phyloP scores from a whole-genome alignment of 2,329 filamentous ascomycete genomes.

The Fusarium tanahbumbuense region DNA sequence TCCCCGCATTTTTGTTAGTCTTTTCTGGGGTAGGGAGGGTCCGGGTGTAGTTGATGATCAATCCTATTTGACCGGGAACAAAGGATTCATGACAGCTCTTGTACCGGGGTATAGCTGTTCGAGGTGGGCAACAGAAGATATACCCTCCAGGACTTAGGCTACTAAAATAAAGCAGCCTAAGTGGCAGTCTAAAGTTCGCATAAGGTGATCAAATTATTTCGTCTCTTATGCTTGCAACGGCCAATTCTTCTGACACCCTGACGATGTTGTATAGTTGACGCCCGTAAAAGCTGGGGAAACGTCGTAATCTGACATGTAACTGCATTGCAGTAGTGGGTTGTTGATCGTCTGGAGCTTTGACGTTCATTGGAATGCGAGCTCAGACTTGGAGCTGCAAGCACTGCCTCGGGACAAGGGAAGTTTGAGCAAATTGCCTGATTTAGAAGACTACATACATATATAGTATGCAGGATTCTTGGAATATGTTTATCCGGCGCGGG shows the following conservation, averaged over 20 bases:
- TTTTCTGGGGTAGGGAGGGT: constrained; percentile 18
- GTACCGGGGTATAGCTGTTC: too few species aligned
- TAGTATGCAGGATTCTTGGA: background rate
- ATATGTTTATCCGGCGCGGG: constrained; percentile 36
- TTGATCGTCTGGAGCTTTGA: background rate
- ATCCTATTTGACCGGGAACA: constrained; percentile 33
- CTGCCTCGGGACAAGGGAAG: constrained; percentile 38
- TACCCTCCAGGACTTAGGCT: background rate
- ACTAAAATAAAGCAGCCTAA: background rate
- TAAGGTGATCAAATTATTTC: too few species aligned
- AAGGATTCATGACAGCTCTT: background rate
- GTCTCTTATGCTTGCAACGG: background rate
- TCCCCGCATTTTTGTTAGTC: constrained; percentile 38
- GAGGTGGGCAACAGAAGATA: too few species aligned
- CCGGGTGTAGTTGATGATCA: constrained; percentile 2
- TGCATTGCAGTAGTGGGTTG: constrained; percentile 3
- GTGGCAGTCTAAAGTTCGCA: accelerated
- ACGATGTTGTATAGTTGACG: constrained; percentile 1
- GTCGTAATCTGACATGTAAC: constrained; percentile 39
- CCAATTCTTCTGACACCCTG: background rate
- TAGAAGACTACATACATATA: constrained; percentile 8
- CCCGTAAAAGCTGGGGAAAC: constrained; percentile 12
- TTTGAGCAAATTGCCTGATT: constrained; percentile 34
- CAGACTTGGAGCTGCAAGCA: background rate
- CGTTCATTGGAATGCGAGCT: background rate